phyloP scores from a whole-genome alignment of 2,329 filamentous ascomycete species.

The Fragosphaeria purpurea region DNA sequence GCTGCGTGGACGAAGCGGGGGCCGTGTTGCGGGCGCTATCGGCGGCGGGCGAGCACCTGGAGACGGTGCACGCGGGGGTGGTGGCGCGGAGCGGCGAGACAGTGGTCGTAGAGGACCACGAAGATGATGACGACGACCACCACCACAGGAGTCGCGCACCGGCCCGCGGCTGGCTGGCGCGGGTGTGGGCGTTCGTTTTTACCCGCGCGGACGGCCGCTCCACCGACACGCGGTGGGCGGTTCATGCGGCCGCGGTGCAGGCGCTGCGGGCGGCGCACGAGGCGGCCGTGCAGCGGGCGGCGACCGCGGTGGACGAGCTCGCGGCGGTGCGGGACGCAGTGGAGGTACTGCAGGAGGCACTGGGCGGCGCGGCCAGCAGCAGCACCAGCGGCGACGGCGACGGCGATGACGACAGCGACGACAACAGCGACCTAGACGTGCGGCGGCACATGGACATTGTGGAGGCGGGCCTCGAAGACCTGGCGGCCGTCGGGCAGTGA shows the following conservation, averaged over 20 bases:
- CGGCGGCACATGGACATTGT: conserved; percentile 8
- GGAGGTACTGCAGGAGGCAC: background rate
- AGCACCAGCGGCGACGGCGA: background rate
- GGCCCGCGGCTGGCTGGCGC: no score
- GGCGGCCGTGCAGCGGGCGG: background rate
- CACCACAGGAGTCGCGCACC: no score
- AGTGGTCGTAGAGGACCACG: no score
- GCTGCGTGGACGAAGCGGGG: conserved; percentile 61
- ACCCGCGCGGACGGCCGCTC: no score
- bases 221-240: no score
- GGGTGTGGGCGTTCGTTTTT: no score
- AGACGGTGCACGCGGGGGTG: conserved; percentile 59
- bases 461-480: conserved; percentile 6
- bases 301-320: conserved; percentile 6
- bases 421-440: conserved; percentile 4
- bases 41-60: conserved; percentile 59
- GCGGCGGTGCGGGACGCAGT: conserved; percentile 2
- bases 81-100: conserved; percentile 52
- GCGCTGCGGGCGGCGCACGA: conserved; percentile 1
- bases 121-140: no score
- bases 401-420: background rate
- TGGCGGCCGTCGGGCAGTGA: background rate
- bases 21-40: conserved; percentile 55
- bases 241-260: no score
- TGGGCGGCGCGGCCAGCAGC: background rate